phyloP scores from a whole-genome alignment of 495 filamentous ascomycete species.

The Daldinia childiae region DNA sequence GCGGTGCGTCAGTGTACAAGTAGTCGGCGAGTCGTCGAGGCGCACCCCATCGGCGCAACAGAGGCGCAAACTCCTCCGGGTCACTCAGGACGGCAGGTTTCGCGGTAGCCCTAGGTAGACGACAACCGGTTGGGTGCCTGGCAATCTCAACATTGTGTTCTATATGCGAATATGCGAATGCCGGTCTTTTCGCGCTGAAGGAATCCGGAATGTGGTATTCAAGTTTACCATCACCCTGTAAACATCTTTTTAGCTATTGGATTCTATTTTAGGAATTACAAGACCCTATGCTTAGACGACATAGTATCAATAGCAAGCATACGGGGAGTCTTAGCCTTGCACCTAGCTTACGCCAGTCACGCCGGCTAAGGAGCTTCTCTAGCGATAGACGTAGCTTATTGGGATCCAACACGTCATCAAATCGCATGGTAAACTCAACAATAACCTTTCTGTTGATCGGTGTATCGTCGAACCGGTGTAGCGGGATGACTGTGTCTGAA shows the following conservation, averaged over 20 bases:
- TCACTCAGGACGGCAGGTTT: constrained; percentile 47
- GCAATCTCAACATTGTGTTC: constrained; percentile 42
- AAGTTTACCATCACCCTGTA: constrained; percentile 47
- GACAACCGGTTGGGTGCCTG: constrained; percentile 48
- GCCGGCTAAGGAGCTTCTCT: constrained; percentile 47
- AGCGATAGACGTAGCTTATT: constrained; percentile 53
- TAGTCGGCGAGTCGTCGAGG: constrained; percentile 53
- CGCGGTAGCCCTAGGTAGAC: constrained; percentile 43
- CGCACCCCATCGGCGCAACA: constrained; percentile 28
- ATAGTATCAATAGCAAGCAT: constrained; percentile 20
- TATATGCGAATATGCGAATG: constrained; percentile 50
- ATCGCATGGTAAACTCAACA: constrained; percentile 52
- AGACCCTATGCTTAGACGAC: neutral
- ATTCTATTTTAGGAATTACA: neutral
- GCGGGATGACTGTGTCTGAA: constrained; percentile 51
- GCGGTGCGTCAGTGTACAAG: constrained; percentile 53
- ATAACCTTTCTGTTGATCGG: constrained; percentile 48
- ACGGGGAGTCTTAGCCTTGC: constrained; percentile 55
- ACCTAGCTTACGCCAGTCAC: constrained; percentile 58
- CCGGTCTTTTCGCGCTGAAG: constrained; percentile 53
- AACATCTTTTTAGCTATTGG: neutral
- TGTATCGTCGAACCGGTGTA: constrained; percentile 54
- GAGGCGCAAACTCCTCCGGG: constrained; percentile 41
- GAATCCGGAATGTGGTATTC: constrained; percentile 57
- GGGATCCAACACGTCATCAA: constrained; percentile 60